phyloP scores from a whole-genome alignment of 495 filamentous ascomycete genomes.

The Hyaloscypha hepaticicola region DNA sequence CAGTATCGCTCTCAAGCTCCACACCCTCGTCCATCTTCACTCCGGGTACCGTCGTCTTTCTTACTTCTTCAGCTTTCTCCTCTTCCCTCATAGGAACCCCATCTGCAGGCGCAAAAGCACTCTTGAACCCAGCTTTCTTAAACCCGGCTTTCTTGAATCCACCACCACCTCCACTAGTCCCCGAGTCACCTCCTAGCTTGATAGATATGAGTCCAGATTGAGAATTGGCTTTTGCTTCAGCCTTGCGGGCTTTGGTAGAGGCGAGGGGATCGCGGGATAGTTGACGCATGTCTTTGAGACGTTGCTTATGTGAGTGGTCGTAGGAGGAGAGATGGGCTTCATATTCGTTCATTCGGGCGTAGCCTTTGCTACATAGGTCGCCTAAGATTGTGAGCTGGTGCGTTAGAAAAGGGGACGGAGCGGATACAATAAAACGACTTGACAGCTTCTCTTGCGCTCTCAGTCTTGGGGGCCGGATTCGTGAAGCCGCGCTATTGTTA shows the following conservation, averaged over 20 bases:
- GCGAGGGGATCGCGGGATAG: constrained; percentile 59
- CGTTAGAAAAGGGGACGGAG: not conserved
- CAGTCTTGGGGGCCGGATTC: constrained; percentile 64
- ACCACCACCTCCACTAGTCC: constrained; percentile 16
- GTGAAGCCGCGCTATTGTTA: constrained; percentile 30
- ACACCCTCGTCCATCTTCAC: constrained; percentile 28
- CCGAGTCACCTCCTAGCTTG: constrained; percentile 43
- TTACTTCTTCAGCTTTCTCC: constrained; percentile 21
- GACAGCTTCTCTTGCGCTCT: constrained; percentile 82
- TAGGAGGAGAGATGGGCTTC: constrained; percentile 69
- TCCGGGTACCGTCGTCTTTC: constrained; percentile 17
- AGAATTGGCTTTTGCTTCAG: constrained; percentile 65
- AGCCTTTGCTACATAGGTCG: constrained; percentile 67
- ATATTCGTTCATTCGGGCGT: constrained; percentile 68
- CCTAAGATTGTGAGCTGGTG: constrained; percentile 29
- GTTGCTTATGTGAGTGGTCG: constrained; percentile 69
- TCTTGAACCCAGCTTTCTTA: constrained; percentile 57
- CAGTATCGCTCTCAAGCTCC: constrained; percentile 54
- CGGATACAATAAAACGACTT: constrained; percentile 77
- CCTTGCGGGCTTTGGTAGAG: constrained; percentile 60
- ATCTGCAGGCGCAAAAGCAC: constrained; percentile 48
- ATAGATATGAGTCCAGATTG: constrained; percentile 52
- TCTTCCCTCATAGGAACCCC: constrained; percentile 28
- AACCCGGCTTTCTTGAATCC: constrained; percentile 43
- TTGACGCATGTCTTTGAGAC: constrained; percentile 65